Conservation (phyloP, 78 protist species). For the Pigoraptor vietnamica region DNA sequence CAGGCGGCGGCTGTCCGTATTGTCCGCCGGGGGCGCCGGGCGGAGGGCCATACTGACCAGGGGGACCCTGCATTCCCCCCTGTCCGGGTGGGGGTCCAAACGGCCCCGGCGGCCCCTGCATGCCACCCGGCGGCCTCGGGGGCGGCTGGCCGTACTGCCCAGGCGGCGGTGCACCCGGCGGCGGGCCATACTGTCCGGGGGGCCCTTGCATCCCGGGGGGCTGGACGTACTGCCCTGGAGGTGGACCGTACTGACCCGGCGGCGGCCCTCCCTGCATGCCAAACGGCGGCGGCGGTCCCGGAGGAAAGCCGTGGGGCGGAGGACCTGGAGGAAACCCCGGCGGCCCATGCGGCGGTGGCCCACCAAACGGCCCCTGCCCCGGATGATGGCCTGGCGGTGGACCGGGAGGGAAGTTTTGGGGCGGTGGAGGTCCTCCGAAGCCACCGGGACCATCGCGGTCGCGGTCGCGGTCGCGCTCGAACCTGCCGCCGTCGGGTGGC, state of each 20-base stretch:
- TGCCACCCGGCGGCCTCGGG: too few species aligned
- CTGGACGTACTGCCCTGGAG: background rate
- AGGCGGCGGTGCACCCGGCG: background rate
- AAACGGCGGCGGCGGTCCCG: too few species aligned
- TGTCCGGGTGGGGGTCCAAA: too few species aligned
- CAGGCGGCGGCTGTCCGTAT: too few species aligned
- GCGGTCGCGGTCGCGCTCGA: too few species aligned
- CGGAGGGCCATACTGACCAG: too few species aligned
- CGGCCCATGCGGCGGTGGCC: background rate
- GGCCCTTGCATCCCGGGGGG: background rate
- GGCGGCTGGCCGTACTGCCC: background rate
- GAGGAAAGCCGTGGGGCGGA: too few species aligned
- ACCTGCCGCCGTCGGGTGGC: too few species aligned
- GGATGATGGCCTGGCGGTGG: background rate
- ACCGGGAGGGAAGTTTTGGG: background rate
- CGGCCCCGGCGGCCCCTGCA: too few species aligned
- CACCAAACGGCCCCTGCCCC: background rate
- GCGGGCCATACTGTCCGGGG: background rate
- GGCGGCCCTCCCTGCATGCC: background rate
- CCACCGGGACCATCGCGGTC: background rate
- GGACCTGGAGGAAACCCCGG: too few species aligned
- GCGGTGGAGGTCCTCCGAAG: background rate
- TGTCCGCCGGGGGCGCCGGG: too few species aligned
- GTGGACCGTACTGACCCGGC: background rate
- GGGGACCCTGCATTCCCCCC: too few species aligned